Evolutionary conservation across 176 grass and related monocot species (phyloP).

Genomic region (Rhynchospora breviuscula): DNA sequence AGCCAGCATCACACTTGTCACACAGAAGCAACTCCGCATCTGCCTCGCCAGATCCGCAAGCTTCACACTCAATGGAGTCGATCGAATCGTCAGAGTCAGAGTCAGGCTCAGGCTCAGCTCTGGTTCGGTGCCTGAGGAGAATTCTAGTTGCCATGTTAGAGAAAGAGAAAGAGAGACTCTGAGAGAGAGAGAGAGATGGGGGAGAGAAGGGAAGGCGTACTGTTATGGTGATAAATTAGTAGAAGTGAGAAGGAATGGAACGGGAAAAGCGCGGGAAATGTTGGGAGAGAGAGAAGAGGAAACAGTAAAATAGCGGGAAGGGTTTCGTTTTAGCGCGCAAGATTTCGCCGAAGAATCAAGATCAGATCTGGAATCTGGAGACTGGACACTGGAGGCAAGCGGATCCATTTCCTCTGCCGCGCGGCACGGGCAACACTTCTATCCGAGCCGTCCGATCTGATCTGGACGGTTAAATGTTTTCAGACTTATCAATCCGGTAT

Average conservation of each 20-base stretch:
- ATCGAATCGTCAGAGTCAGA: background rate
- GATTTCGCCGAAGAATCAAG: background rate
- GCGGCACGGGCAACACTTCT: too few relatives aligned
- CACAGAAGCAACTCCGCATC: slow-evolving; percentile 76
- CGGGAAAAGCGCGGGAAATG: slow-evolving; percentile 13
- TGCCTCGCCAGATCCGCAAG: slow-evolving; percentile 58
- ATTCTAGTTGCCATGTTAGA: slow-evolving; percentile 28
- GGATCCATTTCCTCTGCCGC: too few relatives aligned
- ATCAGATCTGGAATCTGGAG: background rate
- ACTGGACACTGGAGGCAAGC: too few relatives aligned
- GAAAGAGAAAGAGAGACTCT: too few relatives aligned
- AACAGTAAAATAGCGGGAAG: slow-evolving; percentile 5
- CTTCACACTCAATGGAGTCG: slow-evolving; percentile 41
- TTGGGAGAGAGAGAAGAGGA: background rate
- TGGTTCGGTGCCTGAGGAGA: slow-evolving; percentile 36
- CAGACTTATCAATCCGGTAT: too few relatives aligned
- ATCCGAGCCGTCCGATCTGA: too few relatives aligned
- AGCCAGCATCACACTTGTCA: slow-evolving; percentile 70
- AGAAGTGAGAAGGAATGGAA: background rate
- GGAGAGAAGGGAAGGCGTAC: background rate
- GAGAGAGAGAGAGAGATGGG: background rate
- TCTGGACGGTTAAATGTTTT: too few relatives aligned
- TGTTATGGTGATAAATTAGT: background rate
- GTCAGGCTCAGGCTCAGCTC: slow-evolving; percentile 21
- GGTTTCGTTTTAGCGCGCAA: slow-evolving; percentile 31